These are phyloP conservation scores for Pulveroboletus sp. DNA, from an alignment of 768 basidiomycete species.

Conservation along the genomic window DNA sequence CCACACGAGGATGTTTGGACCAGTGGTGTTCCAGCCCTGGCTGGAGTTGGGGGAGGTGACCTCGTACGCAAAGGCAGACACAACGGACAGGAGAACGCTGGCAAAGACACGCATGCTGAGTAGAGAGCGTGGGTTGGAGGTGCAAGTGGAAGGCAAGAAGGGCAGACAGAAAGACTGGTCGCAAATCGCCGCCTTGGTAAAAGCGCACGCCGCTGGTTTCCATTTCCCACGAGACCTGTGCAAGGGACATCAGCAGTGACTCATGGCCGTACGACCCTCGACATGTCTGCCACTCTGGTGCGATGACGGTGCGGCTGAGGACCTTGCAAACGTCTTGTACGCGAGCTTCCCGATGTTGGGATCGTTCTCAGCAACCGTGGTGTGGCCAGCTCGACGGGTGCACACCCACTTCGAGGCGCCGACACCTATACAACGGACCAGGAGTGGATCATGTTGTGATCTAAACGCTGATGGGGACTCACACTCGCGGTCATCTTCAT, in stretches of 20 bases:
- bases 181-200: slow-evolving; percentile 10
- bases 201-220: neutral
- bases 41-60: slow-evolving; percentile 48
- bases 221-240: neutral
- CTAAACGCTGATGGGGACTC: slow-evolving; percentile 2
- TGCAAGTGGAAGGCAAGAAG: neutral
- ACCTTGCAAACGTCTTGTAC: no score
- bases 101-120: slow-evolving; percentile 41
- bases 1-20: slow-evolving; percentile 57
- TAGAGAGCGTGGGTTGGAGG: neutral
- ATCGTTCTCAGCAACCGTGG: no score
- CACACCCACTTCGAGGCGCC: neutral
- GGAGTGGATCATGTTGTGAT: neutral
- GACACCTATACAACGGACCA: neutral
- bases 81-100: slow-evolving; percentile 44
- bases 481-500: neutral
- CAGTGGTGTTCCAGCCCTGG: slow-evolving; percentile 55
- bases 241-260: neutral
- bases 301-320: no score
- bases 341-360: no score
- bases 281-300: no score
- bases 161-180: slow-evolving; percentile 1
- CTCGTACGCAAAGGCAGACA: slow-evolving; percentile 58
- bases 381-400: neutral
- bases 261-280: no score